Conservation (phyloP, 1,284 basidiomycete genomes). For the Papiliotrema terrestris region DNA sequence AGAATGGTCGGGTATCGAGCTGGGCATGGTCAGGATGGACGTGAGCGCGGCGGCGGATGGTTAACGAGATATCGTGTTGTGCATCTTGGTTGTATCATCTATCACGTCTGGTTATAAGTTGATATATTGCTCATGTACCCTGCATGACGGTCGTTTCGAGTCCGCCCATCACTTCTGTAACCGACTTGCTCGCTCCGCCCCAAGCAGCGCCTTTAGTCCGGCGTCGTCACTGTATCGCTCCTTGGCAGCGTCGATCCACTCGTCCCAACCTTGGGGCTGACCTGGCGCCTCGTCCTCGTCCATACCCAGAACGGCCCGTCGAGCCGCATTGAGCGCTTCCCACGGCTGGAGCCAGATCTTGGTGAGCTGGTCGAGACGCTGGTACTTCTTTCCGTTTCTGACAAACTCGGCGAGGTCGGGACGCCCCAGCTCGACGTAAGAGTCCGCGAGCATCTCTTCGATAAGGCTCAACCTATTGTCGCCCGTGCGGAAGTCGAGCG, state of each 20-base stretch:
- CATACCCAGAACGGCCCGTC: background rate
- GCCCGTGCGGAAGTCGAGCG: background rate
- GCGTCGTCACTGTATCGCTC: background rate
- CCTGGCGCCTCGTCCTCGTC: background rate
- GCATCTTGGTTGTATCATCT: background rate
- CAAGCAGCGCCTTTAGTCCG: background rate
- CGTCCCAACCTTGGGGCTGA: background rate
- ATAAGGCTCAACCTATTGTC: background rate
- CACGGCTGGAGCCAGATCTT: no score
- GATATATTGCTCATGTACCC: no score
- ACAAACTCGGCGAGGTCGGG: slow-evolving; percentile 1
- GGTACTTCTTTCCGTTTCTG: slow-evolving; percentile 1
- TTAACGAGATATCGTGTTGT: no score
- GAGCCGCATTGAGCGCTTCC: background rate
- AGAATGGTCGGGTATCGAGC: slow-evolving; percentile 31
- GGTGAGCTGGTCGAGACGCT: background rate
- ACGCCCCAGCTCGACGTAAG: background rate
- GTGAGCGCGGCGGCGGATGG: slow-evolving; percentile 2
- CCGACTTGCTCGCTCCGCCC: no score
- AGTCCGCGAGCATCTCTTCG: background rate
- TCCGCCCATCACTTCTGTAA: no score
- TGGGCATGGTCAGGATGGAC: slow-evolving; percentile 22
- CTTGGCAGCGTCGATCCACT: background rate
- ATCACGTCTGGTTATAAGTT: no score
- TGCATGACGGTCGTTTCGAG: no score